Evolutionary conservation across 2,329 filamentous ascomycete genomes (phyloP).

Genomic region (Phaeoacremonium minimum): DNA sequence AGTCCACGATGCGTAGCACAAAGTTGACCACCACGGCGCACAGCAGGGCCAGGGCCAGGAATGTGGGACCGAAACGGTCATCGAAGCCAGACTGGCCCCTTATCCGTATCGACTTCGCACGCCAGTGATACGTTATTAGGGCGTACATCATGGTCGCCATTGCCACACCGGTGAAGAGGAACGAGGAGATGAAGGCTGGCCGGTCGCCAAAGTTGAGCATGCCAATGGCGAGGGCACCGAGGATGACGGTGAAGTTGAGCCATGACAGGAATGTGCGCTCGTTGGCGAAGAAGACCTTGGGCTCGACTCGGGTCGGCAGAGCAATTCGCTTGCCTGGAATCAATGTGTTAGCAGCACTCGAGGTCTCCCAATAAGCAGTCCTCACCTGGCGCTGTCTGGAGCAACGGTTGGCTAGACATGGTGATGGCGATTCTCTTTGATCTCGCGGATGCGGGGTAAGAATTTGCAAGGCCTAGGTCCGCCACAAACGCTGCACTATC

Average conservation of each 20-base stretch:
- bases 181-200: constrained; percentile 88
- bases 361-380: constrained; percentile 1
- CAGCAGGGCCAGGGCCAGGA: constrained; percentile 81
- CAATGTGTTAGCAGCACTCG: too few species aligned
- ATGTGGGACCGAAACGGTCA: constrained; percentile 88
- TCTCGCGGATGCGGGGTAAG: too few species aligned
- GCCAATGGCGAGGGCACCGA: constrained; percentile 91
- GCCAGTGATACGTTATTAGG: constrained; percentile 93
- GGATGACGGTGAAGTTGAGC: constrained; percentile 99
- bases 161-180: constrained; percentile 88
- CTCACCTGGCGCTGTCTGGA: constrained; percentile 87
- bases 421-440: too few species aligned
- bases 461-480: too few species aligned
- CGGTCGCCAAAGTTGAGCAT: constrained; percentile 97
- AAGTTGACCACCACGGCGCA: constrained; percentile 96
- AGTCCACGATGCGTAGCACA: constrained; percentile 66
- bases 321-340: constrained; percentile 92
- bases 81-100: constrained; percentile 95
- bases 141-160: constrained; percentile 96
- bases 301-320: constrained; percentile 94
- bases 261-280: constrained; percentile 98
- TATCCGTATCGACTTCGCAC: constrained; percentile 85
- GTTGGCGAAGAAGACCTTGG: constrained; percentile 99
- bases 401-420: constrained; percentile 96
- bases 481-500: too few species aligned